Evolutionary conservation across 2,329 filamentous ascomycete genomes (phyloP).

Genomic region (Colletotrichum cereale): DNA sequence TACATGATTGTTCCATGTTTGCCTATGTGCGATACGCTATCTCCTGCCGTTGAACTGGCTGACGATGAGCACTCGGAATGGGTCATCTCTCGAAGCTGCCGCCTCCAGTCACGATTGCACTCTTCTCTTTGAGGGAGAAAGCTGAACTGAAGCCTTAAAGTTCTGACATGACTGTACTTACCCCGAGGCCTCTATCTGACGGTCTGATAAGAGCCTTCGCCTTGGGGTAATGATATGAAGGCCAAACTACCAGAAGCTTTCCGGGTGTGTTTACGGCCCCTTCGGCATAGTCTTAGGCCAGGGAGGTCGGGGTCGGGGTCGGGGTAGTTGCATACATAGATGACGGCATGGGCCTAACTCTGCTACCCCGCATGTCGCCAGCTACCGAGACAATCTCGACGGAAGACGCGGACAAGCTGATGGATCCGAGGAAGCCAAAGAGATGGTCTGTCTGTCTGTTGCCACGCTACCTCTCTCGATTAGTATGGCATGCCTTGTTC

Average conservation of each 20-base stretch:
- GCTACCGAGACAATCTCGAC: conserved; percentile 35
- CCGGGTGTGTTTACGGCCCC: conserved; percentile 18
- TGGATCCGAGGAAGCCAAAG: too few species aligned
- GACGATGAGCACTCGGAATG: conserved; percentile 74
- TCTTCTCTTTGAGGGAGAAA: conserved; percentile 53
- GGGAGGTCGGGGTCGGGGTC: too few species aligned
- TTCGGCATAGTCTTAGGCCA: neutral
- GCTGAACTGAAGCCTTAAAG: conserved; percentile 46
- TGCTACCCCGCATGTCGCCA: conserved; percentile 30
- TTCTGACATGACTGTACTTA: conserved; percentile 45
- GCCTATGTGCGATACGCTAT: conserved; percentile 70
- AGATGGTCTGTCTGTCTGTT: neutral
- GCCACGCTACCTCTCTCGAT: neutral
- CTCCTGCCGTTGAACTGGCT: conserved; percentile 76
- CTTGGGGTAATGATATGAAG: neutral
- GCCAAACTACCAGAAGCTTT: neutral
- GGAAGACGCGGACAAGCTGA: conserved; percentile 25
- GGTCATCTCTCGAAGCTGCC: conserved; percentile 53
- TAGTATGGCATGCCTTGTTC: neutral
- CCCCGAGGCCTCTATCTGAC: neutral
- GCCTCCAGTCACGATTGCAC: conserved; percentile 62
- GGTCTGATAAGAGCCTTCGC: neutral
- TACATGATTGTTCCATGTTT: conserved; percentile 75
- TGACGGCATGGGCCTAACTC: conserved; percentile 9
- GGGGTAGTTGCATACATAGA: neutral